Evolutionary conservation across 2,329 filamentous ascomycete genomes (phyloP), one percentile per base, ranked within the genome.

Genomic region (Scedosporium aurantiacum): DNA sequence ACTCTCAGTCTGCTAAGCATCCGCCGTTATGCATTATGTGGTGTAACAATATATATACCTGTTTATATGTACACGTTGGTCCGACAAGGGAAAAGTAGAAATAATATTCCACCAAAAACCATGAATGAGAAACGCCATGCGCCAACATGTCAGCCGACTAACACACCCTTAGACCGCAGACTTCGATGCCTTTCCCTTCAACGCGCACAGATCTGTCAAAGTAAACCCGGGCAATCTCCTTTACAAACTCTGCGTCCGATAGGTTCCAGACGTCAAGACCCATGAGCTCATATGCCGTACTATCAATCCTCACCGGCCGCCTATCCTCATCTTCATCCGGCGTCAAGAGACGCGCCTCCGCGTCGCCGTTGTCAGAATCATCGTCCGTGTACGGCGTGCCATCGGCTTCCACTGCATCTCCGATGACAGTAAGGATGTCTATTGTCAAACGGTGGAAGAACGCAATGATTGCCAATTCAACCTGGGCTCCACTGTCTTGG

Each of bases 361-460:
- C 73, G 1, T 71, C 66, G 25, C 73, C 75, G 12, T 73, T 74
- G 3, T 75, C 75, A 5, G 52, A 59, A 21, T 71, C 71, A 5
- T 70, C 66, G 41, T 65, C 68, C 14, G 67, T 68, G 32, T 68
- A 67, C 5, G 57, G 58, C 54, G 62, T 63, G 7, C 60, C 57
- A 40, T 70, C 68, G 1, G 64, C 64, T 27, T 70, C 70, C 5
- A 89, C 81, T 3, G 89, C 74, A 64, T 86, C 83, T 0, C 81
- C 79, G 60, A 91, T 71, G 2, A 82, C 80, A 0, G 79, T 79
- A 23, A 93, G 74, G 52, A 90, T 79, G 66, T 83, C 78, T 2
- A 82, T 81, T 0, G 89, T 91, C 59, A 91, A 78, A 1, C 89
- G 83, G 72, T 92, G 89, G 72, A 93, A 93, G 72, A 91, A 94